Conservation (phyloP, 2,329 filamentous ascomycete genomes). For the Cercospora sojina region DNA sequence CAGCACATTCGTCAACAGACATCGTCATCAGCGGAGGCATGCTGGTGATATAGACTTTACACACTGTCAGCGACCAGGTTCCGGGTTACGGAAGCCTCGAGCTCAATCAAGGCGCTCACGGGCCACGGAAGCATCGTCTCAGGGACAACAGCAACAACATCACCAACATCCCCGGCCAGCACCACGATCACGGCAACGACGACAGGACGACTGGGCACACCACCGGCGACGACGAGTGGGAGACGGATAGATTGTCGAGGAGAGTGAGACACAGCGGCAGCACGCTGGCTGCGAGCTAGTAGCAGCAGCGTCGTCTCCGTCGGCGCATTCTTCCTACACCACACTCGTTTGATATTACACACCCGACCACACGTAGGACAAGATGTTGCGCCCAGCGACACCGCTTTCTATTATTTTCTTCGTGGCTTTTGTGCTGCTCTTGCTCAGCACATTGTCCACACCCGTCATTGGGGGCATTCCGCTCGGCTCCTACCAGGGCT, state of each 20-base stretch:
- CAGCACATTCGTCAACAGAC: neutral
- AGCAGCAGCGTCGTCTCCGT: neutral
- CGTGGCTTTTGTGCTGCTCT: constrained; percentile 76
- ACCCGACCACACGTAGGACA: neutral
- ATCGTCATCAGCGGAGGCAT: neutral
- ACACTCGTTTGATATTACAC: constrained; percentile 6
- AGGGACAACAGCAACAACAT: neutral
- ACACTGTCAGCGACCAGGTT: neutral
- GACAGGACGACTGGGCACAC: neutral
- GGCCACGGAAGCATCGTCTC: neutral
- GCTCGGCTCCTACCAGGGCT: constrained; percentile 71
- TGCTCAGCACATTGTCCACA: constrained; percentile 86
- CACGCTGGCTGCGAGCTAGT: constrained; percentile 3
- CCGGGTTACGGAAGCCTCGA: neutral
- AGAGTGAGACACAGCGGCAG: neutral
- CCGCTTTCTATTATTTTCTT: constrained; percentile 84
- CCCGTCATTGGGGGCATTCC: constrained; percentile 85
- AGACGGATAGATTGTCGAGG: neutral
- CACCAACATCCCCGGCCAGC: neutral
- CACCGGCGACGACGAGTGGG: neutral
- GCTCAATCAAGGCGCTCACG: neutral
- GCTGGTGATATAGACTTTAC: neutral
- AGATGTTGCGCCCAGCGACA: constrained; percentile 76
- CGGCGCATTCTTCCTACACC: constrained; percentile 5
- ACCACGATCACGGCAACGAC: neutral